Percentiles rank a stretch among this genome's conserved stretches.
Conservation (phyloP, 2,329 filamentous ascomycete species). For the Colletotrichum higginsianum region DNA sequence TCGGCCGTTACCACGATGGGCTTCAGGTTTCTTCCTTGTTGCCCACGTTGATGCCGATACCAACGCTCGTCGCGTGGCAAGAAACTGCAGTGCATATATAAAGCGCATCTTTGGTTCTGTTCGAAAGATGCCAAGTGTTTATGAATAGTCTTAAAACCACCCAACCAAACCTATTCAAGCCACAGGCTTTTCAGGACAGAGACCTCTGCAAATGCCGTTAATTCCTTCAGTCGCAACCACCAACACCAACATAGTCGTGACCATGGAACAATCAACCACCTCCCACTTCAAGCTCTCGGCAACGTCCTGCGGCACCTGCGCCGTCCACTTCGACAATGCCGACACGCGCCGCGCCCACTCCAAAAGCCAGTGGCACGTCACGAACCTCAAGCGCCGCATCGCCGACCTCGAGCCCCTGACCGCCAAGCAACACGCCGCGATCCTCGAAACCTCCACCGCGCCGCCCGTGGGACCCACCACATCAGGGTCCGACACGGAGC, state of each 20-base stretch:
- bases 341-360: constrained; percentile 36
- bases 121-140: neutral
- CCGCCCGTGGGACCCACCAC: neutral
- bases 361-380: constrained; percentile 38
- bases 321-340: constrained; percentile 30
- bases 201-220: neutral
- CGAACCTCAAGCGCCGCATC: constrained; percentile 40
- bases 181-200: neutral
- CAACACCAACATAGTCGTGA: neutral
- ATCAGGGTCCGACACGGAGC: constrained; percentile 4
- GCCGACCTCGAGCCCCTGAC: constrained; percentile 26
- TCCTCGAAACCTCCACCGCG: neutral
- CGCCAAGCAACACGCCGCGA: constrained; percentile 24
- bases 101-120: neutral
- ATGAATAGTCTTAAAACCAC: too few relatives aligned
- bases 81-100: neutral
- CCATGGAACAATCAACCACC: constrained; percentile 14
- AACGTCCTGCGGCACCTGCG: constrained; percentile 35
- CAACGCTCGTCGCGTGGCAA: neutral
- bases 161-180: neutral
- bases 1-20: neutral
- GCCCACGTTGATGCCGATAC: neutral
- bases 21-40: neutral
- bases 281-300: constrained; percentile 40
- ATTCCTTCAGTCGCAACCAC: neutral